These are phyloP conservation scores for Leccinellum albellum DNA, from an alignment of 768 basidiomycete genomes.

Conservation along the genomic window DNA sequence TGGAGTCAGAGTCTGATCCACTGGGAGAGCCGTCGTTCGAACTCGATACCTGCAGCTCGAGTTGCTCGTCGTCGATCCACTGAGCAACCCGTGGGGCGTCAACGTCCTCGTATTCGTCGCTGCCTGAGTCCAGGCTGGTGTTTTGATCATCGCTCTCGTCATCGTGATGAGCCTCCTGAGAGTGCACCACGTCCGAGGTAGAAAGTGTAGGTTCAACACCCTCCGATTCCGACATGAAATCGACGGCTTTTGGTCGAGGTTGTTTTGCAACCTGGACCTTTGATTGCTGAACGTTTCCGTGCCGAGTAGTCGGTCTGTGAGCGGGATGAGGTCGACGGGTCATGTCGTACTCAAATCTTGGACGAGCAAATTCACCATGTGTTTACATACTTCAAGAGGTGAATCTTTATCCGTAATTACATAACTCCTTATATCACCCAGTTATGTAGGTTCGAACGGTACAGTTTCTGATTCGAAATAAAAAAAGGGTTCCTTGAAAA, in stretches of 20 bases:
- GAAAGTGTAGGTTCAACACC: background rate
- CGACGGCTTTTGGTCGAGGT: conserved; percentile 14
- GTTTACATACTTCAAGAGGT: too few relatives aligned
- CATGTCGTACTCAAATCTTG: conserved; percentile 3
- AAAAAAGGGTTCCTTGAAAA: background rate
- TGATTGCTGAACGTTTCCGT: conserved; percentile 1
- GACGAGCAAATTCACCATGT: background rate
- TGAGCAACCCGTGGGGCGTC: conserved; percentile 59
- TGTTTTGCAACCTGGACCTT: conserved; percentile 2
- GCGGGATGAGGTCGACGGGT: conserved; percentile 4
- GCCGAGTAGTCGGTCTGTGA: background rate
- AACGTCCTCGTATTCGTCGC: background rate
- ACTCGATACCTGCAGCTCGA: conserved; percentile 22
- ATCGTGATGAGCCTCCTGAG: background rate
- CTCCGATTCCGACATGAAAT: conserved; percentile 16
- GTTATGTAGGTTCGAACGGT: background rate
- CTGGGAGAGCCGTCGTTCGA: conserved; percentile 4
- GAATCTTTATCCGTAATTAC: too few relatives aligned
- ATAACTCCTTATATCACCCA: too few relatives aligned
- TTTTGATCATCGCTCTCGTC: conserved; percentile 29
- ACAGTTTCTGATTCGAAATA: background rate
- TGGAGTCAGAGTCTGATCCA: conserved; percentile 13
- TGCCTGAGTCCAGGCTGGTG: conserved; percentile 24
- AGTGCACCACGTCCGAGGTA: background rate
- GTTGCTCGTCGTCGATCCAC: conserved; percentile 52